phyloP scores from a whole-genome alignment of 306 rosid species.

The Senna tora region DNA sequence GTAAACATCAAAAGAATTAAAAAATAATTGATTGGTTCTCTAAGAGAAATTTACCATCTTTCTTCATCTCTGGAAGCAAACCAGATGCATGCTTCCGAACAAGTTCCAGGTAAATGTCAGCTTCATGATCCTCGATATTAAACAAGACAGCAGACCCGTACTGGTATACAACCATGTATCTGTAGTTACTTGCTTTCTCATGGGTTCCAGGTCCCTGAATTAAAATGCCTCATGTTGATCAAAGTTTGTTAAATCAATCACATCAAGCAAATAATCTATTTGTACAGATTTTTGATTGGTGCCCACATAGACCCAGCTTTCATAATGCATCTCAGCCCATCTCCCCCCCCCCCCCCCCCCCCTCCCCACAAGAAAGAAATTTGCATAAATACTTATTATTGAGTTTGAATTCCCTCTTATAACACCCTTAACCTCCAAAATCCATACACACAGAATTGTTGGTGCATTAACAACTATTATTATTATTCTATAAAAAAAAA shows the following conservation, averaged over 20 bases:
- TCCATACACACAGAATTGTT: too few relatives aligned
- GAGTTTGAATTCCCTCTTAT: conserved; percentile 25
- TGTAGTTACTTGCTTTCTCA: conserved; percentile 49
- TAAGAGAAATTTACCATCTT: conserved; percentile 70
- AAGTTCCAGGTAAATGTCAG: conserved; percentile 64
- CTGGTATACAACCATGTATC: conserved; percentile 84
- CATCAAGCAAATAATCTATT: conserved; percentile 6
- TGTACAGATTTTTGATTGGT: conserved; percentile 8
- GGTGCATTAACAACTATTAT: too few relatives aligned
- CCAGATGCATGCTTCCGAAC: conserved; percentile 89
- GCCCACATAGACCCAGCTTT: conserved; percentile 13
- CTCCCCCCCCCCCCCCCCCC: conserved; percentile 26
- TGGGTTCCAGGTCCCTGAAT: conserved; percentile 57
- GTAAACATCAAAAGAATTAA: conserved; percentile 25
- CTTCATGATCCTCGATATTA: conserved; percentile 90
- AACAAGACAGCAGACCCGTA: conserved; percentile 94
- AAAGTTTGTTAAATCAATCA: conserved; percentile 22
- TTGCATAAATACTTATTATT: conserved; percentile 18
- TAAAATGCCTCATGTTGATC: conserved; percentile 29
- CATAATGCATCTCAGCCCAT: conserved; percentile 28
- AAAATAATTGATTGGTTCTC: conserved; percentile 21
- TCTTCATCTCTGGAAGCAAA: conserved; percentile 81
- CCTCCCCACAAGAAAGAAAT: conserved; percentile 19
- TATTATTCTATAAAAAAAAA: too few relatives aligned
- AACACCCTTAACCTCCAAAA: conserved; percentile 11